Evolutionary conservation across 2,329 filamentous ascomycete species (phyloP), one percentile per base, ranked within the genome.

Genomic region (Eutypella sp.): DNA sequence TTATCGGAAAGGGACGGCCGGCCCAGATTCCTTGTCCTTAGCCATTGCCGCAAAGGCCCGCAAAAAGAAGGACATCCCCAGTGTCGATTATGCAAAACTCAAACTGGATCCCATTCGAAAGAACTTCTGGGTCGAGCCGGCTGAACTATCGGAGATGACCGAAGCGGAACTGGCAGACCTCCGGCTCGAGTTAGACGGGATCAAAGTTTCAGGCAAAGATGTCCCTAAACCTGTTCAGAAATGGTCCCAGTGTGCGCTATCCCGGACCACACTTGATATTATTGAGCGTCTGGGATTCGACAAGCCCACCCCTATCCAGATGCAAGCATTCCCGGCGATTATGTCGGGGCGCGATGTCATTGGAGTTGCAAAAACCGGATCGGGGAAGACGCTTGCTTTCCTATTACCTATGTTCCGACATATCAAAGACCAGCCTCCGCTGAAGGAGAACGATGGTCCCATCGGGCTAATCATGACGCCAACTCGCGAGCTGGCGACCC

Each of bases 321-420:
- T 91, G 67, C 93, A 99, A 67, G 93, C 93, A 2, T 83, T 97
- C 48, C 93, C 93, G 2, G 85, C 90, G 9, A 88, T 96, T 59
- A 96, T 97, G 88, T 95, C 91, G 23, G 93, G 93, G 9, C 82
- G 90, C 55, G 93, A 99, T 71, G 87, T 96, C 31, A 89, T 99
- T 52, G 93, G 91, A 54, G 90, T 99, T 44, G 93, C 93, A 16
- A 97, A 97, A 72, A 99, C 93, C 22, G 93, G 93, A 5, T 97
- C 93, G 22, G 93, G 93, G 64, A 99, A 99, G 72, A 99, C 93
- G 0, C 83, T 97, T 58, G 93, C 93, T 5, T 99, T 97, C 63
- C 71, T 96, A 24, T 78, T 99, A 38, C 93, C 93, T 31, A 96
- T 97, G 89, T 96, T 99, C 65, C 83, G 93, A 46, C 93, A 99